A percentile compares a stretch with the other conserved stretches of the same genome.
These are phyloP conservation scores for Fusarium sarcochroum DNA, from an alignment of 2,329 filamentous ascomycete genomes.

Conservation along the genomic window DNA sequence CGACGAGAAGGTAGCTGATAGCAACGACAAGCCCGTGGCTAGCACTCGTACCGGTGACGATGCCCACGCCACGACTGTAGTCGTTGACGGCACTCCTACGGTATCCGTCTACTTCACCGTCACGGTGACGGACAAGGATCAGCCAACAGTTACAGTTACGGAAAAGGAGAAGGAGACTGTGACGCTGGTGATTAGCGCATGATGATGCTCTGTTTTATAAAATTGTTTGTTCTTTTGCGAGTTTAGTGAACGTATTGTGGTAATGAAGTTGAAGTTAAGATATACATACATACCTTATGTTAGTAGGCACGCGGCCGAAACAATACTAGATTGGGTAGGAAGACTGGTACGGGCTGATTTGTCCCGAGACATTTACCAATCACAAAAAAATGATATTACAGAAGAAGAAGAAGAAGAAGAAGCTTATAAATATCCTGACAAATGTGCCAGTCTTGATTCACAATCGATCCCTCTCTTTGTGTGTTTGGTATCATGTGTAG, in stretches of 20 bases:
- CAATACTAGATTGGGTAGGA: slow-evolving; percentile 6
- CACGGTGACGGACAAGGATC: slow-evolving; percentile 53
- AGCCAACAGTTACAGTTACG: slow-evolving; percentile 54
- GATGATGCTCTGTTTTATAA: slow-evolving; percentile 8
- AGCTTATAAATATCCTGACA: background rate
- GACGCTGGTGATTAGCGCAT: slow-evolving; percentile 51
- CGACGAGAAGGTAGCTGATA: background rate
- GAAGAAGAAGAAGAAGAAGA: too few species aligned
- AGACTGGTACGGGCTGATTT: background rate
- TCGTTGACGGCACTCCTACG: slow-evolving; percentile 53
- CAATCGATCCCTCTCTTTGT: slow-evolving; percentile 7
- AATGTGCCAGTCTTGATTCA: slow-evolving; percentile 12
- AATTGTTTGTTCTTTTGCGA: background rate
- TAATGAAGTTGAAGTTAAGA: slow-evolving; percentile 42
- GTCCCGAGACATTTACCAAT: background rate
- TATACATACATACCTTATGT: slow-evolving; percentile 7
- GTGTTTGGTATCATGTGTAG: slow-evolving; percentile 17
- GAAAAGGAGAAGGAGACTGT: slow-evolving; percentile 51
- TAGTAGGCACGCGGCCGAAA: slow-evolving; percentile 3
- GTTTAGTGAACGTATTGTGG: slow-evolving; percentile 28
- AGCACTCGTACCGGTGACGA: slow-evolving; percentile 29
- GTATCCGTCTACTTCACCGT: slow-evolving; percentile 56
- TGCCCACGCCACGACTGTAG: slow-evolving; percentile 43
- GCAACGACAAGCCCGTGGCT: slow-evolving; percentile 25
- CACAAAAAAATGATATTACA: slow-evolving; percentile 7